phyloP scores from a whole-genome alignment of 768 basidiomycete genomes.

The Boletus tomentosulus region DNA sequence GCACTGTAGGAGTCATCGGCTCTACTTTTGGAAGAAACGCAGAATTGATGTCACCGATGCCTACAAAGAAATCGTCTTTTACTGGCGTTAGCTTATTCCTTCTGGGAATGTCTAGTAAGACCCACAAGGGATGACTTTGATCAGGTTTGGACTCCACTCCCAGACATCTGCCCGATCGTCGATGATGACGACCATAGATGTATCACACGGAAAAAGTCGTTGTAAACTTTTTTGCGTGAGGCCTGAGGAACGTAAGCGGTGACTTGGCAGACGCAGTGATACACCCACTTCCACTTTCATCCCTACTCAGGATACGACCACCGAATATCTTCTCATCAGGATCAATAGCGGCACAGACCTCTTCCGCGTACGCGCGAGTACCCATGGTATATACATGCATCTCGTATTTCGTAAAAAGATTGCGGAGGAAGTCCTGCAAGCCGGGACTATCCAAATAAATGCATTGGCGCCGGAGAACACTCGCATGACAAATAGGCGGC shows the following conservation, averaged over 20 bases:
- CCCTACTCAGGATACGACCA: conserved; percentile 83
- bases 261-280: background rate
- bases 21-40: conserved; percentile 83
- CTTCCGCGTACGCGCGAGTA: conserved; percentile 92
- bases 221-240: conserved; percentile 89
- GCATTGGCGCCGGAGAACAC: background rate
- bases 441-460: conserved; percentile 55
- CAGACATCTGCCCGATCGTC: conserved; percentile 98
- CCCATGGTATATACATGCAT: conserved; percentile 99
- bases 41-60: conserved; percentile 98
- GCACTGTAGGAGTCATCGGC: conserved; percentile 33
- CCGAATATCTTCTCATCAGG: conserved; percentile 83
- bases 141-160: conserved; percentile 95
- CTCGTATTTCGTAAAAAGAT: conserved; percentile 78
- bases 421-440: conserved; percentile 71
- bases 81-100: conserved; percentile 1
- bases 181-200: conserved; percentile 98
- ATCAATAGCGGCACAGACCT: conserved; percentile 93
- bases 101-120: conserved; percentile 5
- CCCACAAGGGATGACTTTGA: conserved; percentile 95
- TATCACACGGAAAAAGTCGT: conserved; percentile 93
- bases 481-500: conserved; percentile 19
- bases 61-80: conserved; percentile 94
- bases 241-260: conserved; percentile 42
- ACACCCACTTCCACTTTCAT: conserved; percentile 91